These are phyloP conservation scores for Serendipita sp. DNA, from an alignment of 768 basidiomycete species.

Conservation along the genomic window DNA sequence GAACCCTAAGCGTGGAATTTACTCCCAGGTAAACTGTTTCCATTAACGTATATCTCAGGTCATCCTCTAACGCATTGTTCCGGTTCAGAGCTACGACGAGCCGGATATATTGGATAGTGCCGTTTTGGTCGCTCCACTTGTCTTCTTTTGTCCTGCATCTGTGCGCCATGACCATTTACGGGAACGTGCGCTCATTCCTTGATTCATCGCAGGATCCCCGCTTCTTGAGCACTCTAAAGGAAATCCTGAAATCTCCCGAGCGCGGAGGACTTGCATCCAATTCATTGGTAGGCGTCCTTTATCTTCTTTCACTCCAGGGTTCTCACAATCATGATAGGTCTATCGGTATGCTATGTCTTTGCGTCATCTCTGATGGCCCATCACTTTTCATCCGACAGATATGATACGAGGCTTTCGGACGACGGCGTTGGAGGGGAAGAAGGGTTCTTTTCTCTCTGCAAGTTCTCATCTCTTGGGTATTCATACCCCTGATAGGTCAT, in stretches of 20 bases:
- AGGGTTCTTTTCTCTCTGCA: slow-evolving; percentile 80
- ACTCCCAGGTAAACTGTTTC: slow-evolving; percentile 6
- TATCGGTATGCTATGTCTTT: background rate
- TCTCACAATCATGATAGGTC: background rate
- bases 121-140: slow-evolving; percentile 81
- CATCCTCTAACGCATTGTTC: slow-evolving; percentile 18
- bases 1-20: slow-evolving; percentile 35
- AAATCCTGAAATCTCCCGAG: slow-evolving; percentile 74
- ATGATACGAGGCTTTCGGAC: slow-evolving; percentile 69
- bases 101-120: slow-evolving; percentile 54
- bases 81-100: slow-evolving; percentile 86
- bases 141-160: slow-evolving; percentile 69
- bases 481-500: slow-evolving; percentile 31
- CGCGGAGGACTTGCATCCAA: slow-evolving; percentile 85
- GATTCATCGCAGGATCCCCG: slow-evolving; percentile 43
- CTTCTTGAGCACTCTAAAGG: slow-evolving; percentile 71
- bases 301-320: background rate
- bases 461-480: background rate
- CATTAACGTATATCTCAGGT: background rate
- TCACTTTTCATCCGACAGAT: slow-evolving; percentile 55
- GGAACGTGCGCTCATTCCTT: slow-evolving; percentile 17
- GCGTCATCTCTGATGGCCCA: slow-evolving; percentile 29
- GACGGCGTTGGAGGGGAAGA: slow-evolving; percentile 96
- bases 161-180: slow-evolving; percentile 21
- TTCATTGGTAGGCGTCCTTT: slow-evolving; percentile 20